Conservation (phyloP, 2,329 filamentous ascomycete species). For the Apiospora koreana region DNA sequence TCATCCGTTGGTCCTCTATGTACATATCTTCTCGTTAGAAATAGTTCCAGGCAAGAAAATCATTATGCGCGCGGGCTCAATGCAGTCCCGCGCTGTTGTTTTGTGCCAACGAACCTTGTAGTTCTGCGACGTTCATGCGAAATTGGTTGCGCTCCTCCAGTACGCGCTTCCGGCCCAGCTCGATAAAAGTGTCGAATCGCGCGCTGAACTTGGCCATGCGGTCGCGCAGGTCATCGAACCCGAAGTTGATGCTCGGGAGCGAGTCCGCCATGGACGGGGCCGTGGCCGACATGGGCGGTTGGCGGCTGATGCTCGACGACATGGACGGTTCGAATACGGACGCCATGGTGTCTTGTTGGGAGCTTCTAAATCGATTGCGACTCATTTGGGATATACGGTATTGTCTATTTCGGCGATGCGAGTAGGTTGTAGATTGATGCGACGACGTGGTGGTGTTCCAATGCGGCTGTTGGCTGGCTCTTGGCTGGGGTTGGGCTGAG, state of each 20-base stretch:
- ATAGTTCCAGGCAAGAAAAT: not conserved
- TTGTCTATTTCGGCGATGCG: not conserved
- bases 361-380: constrained; percentile 4
- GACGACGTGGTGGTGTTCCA: not conserved
- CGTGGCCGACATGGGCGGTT: constrained; percentile 55
- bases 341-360: constrained; percentile 43
- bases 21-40: not conserved
- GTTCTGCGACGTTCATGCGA: constrained; percentile 82
- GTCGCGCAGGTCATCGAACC: constrained; percentile 92
- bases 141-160: constrained; percentile 94
- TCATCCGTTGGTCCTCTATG: constrained; percentile 87
- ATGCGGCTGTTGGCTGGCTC: not conserved
- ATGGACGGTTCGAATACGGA: constrained; percentile 67
- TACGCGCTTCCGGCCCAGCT: constrained; percentile 84
- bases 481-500: not conserved
- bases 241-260: constrained; percentile 89
- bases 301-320: constrained; percentile 62
- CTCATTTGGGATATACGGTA: not conserved
- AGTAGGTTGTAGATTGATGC: not conserved
- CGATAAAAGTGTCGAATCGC: constrained; percentile 92
- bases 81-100: not conserved
- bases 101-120: constrained; percentile 67
- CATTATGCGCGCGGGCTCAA: not conserved
- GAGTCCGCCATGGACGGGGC: constrained; percentile 72
- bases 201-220: constrained; percentile 92